These are phyloP conservation scores for Serendipita sp. DNA, from an alignment of 768 basidiomycete species.

Conservation along the genomic window DNA sequence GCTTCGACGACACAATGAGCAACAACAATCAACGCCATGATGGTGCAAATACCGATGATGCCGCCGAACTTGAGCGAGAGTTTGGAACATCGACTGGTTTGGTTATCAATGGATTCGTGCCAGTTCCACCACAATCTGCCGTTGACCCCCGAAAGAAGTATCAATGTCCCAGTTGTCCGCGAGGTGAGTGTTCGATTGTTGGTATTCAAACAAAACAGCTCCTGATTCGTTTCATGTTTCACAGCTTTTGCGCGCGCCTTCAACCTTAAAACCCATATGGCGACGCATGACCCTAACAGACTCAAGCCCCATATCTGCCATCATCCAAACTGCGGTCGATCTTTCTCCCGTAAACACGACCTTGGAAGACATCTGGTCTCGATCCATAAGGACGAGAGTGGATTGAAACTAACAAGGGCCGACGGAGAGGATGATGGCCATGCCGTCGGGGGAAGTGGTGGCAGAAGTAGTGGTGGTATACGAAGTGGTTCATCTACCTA, in stretches of 20 bases:
- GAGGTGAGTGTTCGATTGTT: slow-evolving; percentile 32
- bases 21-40: neutral
- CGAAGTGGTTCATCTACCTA: neutral
- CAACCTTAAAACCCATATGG: slow-evolving; percentile 90
- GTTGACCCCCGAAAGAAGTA: slow-evolving; percentile 61
- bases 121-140: neutral
- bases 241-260: slow-evolving; percentile 83
- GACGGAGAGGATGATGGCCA: neutral
- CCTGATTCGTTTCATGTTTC: slow-evolving; percentile 6
- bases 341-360: slow-evolving; percentile 90
- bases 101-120: neutral
- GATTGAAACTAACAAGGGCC: neutral
- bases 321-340: slow-evolving; percentile 70
- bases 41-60: neutral
- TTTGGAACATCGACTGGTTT: neutral
- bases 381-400: slow-evolving; percentile 56
- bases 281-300: slow-evolving; percentile 85
- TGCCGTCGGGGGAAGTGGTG: neutral
- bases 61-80: neutral
- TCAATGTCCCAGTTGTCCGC: slow-evolving; percentile 55
- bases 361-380: slow-evolving; percentile 76
- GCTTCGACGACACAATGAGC: neutral
- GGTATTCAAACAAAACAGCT: neutral
- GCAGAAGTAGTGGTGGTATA: neutral
- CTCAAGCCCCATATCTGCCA: slow-evolving; percentile 81